Percentiles rank a stretch among this genome's conserved stretches.
Evolutionary conservation across 2,329 filamentous ascomycete species (phyloP).

Genomic region (Diaporthe amygdali): DNA sequence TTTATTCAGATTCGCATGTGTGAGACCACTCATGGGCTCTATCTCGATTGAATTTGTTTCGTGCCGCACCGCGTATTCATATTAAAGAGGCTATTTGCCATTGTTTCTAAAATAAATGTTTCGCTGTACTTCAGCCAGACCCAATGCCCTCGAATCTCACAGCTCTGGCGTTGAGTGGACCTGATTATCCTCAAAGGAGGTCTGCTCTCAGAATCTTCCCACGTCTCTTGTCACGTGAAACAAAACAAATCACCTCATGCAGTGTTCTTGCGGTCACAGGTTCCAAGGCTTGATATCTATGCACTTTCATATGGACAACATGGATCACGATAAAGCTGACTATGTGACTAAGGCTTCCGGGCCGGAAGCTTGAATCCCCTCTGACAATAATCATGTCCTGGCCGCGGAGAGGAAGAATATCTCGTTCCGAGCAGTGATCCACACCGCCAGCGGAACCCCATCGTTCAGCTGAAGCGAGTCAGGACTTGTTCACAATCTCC

Average conservation of each 20-base stretch:
- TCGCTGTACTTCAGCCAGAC: too few species aligned
- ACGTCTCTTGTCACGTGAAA: background rate
- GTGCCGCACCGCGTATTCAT: too few species aligned
- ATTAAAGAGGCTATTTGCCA: too few species aligned
- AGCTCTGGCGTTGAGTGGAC: background rate
- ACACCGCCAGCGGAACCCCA: background rate
- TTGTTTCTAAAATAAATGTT: too few species aligned
- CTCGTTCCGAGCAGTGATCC: background rate
- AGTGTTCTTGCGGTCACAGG: background rate
- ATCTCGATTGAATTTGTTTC: too few species aligned
- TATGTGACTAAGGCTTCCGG: background rate
- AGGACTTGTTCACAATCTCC: background rate
- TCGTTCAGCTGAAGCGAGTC: background rate
- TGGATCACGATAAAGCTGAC: background rate
- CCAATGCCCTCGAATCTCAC: too few species aligned
- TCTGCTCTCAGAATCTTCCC: background rate
- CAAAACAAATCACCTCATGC: background rate
- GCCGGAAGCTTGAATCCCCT: background rate
- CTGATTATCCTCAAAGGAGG: background rate
- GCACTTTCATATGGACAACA: background rate
- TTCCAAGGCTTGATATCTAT: too few species aligned
- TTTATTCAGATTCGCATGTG: too few species aligned
- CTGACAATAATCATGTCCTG: background rate
- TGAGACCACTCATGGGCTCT: too few species aligned
- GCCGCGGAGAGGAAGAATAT: background rate